Percentiles rank a stretch among this genome's conserved stretches.
Evolutionary conservation across 139 green algal genomes (phyloP).

Genomic region (Astrephomene gubernaculifera): DNA sequence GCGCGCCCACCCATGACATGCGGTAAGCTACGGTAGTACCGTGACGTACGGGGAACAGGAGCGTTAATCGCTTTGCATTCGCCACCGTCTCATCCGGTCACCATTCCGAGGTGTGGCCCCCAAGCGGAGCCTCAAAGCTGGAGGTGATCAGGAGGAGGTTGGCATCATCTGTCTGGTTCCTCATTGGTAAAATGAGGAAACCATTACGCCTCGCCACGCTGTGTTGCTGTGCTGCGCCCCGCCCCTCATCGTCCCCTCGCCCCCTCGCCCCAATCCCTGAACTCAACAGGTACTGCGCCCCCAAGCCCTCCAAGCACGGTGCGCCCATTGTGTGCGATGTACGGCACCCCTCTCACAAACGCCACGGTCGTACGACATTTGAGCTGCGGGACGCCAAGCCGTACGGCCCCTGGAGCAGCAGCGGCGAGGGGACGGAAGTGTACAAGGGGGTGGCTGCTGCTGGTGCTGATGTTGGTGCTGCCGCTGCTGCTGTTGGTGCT

Average conservation of each 20-base stretch:
- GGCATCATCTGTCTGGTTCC: neutral
- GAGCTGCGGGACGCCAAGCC: neutral
- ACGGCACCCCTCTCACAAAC: neutral
- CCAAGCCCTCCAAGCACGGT: neutral
- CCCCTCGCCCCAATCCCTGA: neutral
- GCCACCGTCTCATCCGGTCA: too few relatives aligned
- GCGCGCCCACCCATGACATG: neutral
- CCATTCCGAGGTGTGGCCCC: too few relatives aligned
- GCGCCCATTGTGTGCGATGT: constrained; percentile 34
- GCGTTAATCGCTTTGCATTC: too few relatives aligned
- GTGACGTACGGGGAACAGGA: neutral
- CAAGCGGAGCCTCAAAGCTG: neutral
- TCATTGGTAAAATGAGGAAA: neutral
- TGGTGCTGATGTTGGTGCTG: too few relatives aligned
- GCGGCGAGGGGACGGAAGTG: too few relatives aligned
- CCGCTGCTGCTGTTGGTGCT: too few relatives aligned
- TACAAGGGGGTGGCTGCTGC: too few relatives aligned
- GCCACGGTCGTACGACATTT: neutral
- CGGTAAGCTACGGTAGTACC: neutral
- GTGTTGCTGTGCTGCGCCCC: neutral
- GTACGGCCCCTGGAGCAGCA: neutral
- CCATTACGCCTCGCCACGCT: neutral
- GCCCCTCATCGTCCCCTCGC: neutral
- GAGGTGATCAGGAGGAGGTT: neutral
- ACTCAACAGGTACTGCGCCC: constrained; percentile 24